Conservation (phyloP, 1,284 basidiomycete species). For the Rhodotorula sp. region DNA sequence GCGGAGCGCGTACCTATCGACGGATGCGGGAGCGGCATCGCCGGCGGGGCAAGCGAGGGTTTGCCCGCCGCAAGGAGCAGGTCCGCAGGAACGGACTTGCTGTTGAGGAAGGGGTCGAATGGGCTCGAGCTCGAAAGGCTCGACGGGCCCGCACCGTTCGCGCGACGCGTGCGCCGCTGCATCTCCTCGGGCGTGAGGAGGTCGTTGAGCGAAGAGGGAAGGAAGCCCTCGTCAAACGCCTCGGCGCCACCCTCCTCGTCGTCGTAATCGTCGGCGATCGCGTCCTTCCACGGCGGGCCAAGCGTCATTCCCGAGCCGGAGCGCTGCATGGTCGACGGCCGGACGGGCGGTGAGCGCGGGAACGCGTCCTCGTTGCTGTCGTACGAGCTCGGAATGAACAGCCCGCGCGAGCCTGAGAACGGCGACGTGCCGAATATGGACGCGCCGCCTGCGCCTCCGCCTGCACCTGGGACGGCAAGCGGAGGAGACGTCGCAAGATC, state of each 20-base stretch:
- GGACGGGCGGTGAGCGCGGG: slow-evolving; percentile 35
- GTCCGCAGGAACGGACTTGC: slow-evolving; percentile 36
- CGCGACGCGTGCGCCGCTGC: slow-evolving; percentile 67
- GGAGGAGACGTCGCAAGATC: slow-evolving; percentile 52
- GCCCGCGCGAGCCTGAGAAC: slow-evolving; percentile 63
- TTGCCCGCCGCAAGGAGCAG: slow-evolving; percentile 26
- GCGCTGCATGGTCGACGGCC: slow-evolving; percentile 10
- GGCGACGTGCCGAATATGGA: slow-evolving; percentile 58
- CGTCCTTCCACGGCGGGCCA: slow-evolving; percentile 36
- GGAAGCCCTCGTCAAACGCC: slow-evolving; percentile 66
- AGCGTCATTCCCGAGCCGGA: slow-evolving; percentile 6
- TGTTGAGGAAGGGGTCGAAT: slow-evolving; percentile 18
- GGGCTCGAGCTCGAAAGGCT: slow-evolving; percentile 14
- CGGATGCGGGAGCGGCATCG: not conserved
- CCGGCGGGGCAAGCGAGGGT: not conserved
- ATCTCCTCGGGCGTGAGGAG: slow-evolving; percentile 80
- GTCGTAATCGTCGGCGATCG: slow-evolving; percentile 56
- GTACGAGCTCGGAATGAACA: slow-evolving; percentile 56
- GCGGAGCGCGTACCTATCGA: not conserved
- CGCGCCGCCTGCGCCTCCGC: slow-evolving; percentile 42
- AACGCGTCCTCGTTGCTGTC: slow-evolving; percentile 38
- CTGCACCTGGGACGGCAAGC: slow-evolving; percentile 14
- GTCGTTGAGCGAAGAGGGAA: slow-evolving; percentile 82
- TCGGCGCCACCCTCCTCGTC: slow-evolving; percentile 65
- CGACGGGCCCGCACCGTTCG: slow-evolving; percentile 54